Percentiles rank a stretch among this genome's conserved stretches.
These are phyloP conservation scores for Globisporangium radiosum DNA, from an alignment of 352 stramenopile genomes.

Conservation along the genomic window DNA sequence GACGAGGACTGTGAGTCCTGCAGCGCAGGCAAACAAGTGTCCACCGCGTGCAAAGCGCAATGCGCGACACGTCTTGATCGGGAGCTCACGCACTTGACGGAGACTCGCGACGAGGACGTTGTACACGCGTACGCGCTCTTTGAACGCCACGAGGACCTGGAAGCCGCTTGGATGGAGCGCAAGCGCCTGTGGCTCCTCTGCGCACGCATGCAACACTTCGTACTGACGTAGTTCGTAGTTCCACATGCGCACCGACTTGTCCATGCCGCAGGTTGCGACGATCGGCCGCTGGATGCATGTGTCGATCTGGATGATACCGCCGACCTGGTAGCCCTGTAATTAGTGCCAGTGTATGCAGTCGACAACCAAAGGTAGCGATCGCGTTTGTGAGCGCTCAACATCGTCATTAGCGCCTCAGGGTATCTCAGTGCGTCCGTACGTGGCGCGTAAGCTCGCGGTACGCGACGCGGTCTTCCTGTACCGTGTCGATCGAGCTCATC, in stretches of 20 bases:
- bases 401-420: neutral
- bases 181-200: conserved; percentile 57
- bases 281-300: conserved; percentile 79
- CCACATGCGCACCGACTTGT: conserved; percentile 87
- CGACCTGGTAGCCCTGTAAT: conserved; percentile 47
- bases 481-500: conserved; percentile 66
- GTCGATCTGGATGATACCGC: conserved; percentile 67
- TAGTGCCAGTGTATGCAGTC: neutral
- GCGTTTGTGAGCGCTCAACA: neutral
- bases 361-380: neutral
- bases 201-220: conserved; percentile 53
- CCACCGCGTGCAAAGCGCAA: conserved; percentile 62
- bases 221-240: conserved; percentile 71
- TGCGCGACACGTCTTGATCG: conserved; percentile 57
- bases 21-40: conserved; percentile 67
- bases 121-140: conserved; percentile 70
- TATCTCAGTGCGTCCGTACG: conserved; percentile 16
- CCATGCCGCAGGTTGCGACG: conserved; percentile 69
- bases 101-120: conserved; percentile 66
- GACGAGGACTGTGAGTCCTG: conserved; percentile 54
- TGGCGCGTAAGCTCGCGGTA: conserved; percentile 54
- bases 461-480: conserved; percentile 68
- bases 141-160: conserved; percentile 66
- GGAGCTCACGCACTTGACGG: conserved; percentile 51
- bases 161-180: conserved; percentile 67